Base-by-base conservation (phyloP, 495 filamentous ascomycete species). In the Pyrenula aspistea region DNA sequence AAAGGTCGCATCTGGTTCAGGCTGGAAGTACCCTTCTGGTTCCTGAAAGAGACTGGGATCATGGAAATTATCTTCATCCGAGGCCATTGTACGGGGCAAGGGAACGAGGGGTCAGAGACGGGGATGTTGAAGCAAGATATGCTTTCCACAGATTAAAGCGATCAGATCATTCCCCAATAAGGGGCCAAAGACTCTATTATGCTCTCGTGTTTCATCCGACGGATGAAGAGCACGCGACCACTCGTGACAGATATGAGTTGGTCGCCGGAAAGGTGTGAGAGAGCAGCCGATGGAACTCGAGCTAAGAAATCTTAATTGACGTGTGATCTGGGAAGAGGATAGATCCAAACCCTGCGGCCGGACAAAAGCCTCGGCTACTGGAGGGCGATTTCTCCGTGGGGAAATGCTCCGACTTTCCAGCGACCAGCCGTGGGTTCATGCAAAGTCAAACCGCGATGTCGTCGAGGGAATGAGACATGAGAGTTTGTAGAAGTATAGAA, bases 1-100 rank as follows among this genome's bases (percentile, higher is more conserved):
- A 56, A 76, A 80, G 11, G 87, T 89, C 20, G 86, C 79, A 20
- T 80, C 77, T 51, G 83, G 82, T 56, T 87, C 80, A 0, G 87
- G 81, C 12, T 80, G 79, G 65, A 85, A 91, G 74, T 81, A 95
- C 64, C 80, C 85, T 31, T 79, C 75, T 8, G 91, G 91, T 59
- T 95, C 91, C 51, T 83, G 61, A 72, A 96, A 94, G 60, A 94
- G 71, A 57, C 75, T 76, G 53, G 71, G 72, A 4, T 67, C 67
- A 52, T 73, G 71, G 36, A 74, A 57, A 49, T 75, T 68, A 51
- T 75, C 75, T 21, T 73, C 73, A 57, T 58, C 62, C 59, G 65
- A 67, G 53, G 58, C 10, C 59, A 58, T 61, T 8, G 4, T 4
- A 42, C 31, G 31, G 31, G 15, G 31, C 31, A 42, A 42, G 31